A percentile compares a stretch with the other conserved stretches of the same genome.
Conservation (phyloP, 1,139 yeast species). For the Candida tropicalis region DNA sequence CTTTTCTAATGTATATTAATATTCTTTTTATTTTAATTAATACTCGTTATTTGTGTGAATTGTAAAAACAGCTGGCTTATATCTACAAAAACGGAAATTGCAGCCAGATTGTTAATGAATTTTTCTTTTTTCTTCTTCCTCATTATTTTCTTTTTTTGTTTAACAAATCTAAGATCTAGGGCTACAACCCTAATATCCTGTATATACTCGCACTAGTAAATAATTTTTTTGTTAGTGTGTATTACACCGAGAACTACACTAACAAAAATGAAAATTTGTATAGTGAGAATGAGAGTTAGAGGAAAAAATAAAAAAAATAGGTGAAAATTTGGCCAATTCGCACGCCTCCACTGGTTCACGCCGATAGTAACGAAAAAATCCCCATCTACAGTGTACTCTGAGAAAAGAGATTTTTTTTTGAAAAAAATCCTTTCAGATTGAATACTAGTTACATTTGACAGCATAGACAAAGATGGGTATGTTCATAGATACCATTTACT, state of each 20-base stretch:
- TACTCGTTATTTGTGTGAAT: neutral
- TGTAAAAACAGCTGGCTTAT: neutral
- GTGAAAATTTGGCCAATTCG: neutral
- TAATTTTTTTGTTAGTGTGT: neutral
- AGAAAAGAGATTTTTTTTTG: slow-evolving; percentile 7
- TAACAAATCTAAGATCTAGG: too few species aligned
- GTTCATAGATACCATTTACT: slow-evolving; percentile 2
- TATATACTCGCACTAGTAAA: neutral
- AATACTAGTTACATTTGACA: slow-evolving; percentile 8
- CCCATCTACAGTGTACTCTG: neutral
- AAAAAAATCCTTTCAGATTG: slow-evolving; percentile 5
- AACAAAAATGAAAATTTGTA: neutral
- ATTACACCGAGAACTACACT: neutral
- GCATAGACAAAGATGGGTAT: slow-evolving; percentile 13
- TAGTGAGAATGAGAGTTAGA: neutral
- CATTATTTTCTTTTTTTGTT: too few species aligned
- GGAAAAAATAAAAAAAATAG: slow-evolving; percentile 2
- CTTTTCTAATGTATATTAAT: neutral
- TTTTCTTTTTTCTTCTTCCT: neutral
- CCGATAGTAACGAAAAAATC: slow-evolving; percentile 6
- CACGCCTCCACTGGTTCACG: slow-evolving; percentile 3
- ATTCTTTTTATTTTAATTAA: neutral
- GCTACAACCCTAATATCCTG: slow-evolving; percentile 7
- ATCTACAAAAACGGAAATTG: neutral
- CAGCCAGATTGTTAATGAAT: neutral